Evolutionary conservation across 495 filamentous ascomycete genomes (phyloP), one percentile per base, ranked within the genome.

Genomic region (Parathielavia hyrcaniae): DNA sequence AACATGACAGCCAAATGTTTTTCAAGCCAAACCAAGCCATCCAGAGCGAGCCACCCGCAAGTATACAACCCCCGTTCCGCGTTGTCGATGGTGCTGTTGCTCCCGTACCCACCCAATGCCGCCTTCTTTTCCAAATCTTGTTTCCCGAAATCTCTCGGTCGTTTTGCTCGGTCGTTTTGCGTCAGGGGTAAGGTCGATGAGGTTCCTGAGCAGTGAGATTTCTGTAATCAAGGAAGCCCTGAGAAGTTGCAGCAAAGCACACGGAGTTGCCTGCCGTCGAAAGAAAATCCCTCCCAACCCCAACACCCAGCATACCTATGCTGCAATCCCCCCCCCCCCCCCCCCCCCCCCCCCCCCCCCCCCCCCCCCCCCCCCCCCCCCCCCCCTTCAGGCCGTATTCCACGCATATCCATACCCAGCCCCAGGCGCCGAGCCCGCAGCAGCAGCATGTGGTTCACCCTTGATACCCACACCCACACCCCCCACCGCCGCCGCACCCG

Each of bases 351-450:
- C n/a, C n/a, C n/a, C n/a, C n/a, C n/a, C n/a, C n/a, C n/a, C n/a
- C n/a, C n/a, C n/a, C n/a, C n/a, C n/a, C n/a, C n/a, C n/a, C n/a
- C n/a, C n/a, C n/a, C n/a, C n/a, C n/a, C n/a, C n/a, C n/a, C n/a
- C n/a, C n/a, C n/a, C n/a, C n/a, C n/a, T 6, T 30, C 39, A 67
- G 9, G 65, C 64, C 32, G 65, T 49, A 35, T 65, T 67, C 65
- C 65, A 67, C 11, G 65, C 55, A 53, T 67, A 67, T 35, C 60
- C 52, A 38, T 55, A 62, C 57, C 7, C 56, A 6, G 26, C 52
- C 53, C 40, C 13, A 43, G 41, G 5, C 36, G 46, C n/a, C 26
- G 34, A 32, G 54, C 22, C 41, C 49, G 49, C 40, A 48, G 44
- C 32, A 17, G 50, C 52, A 5, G 32, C 34, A 12, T 59, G 49